Evolutionary conservation across 2,329 filamentous ascomycete genomes (phyloP).

Genomic region (Stagonosporopsis rhizophila): DNA sequence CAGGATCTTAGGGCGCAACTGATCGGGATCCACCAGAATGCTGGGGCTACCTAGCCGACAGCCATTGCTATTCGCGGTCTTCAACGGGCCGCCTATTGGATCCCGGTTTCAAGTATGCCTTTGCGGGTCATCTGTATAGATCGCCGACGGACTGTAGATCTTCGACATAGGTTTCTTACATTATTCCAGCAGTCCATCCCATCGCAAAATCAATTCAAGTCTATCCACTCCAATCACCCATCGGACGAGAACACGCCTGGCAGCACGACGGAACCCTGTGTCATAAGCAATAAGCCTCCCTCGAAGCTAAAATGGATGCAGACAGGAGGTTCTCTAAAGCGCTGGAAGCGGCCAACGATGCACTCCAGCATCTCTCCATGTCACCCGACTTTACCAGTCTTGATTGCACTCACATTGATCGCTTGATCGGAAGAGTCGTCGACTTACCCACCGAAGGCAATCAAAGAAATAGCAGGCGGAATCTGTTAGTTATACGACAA

Average conservation of each 20-base stretch:
- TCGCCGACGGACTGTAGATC: constrained; percentile 20
- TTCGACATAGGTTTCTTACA: constrained; percentile 20
- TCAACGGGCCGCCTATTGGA: constrained; percentile 19
- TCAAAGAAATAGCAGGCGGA: constrained; percentile 45
- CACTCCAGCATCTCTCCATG: constrained; percentile 45
- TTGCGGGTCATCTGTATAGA: constrained; percentile 20
- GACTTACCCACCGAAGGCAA: constrained; percentile 46
- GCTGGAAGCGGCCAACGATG: constrained; percentile 43
- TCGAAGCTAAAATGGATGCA: constrained; percentile 33
- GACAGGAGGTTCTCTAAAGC: constrained; percentile 43
- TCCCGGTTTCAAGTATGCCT: constrained; percentile 18
- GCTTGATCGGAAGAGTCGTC: constrained; percentile 43
- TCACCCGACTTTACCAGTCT: constrained; percentile 38
- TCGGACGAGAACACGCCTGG: background rate
- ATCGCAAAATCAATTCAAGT: constrained; percentile 14
- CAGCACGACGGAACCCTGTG: constrained; percentile 5
- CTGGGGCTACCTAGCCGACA: background rate
- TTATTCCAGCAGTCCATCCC: constrained; percentile 18
- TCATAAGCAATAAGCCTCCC: constrained; percentile 11
- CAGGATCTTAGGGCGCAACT: background rate
- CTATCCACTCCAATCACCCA: background rate
- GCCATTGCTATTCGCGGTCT: constrained; percentile 28
- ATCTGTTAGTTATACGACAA: constrained; percentile 43
- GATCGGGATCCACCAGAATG: background rate
- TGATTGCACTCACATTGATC: constrained; percentile 46